Conservation (phyloP, 1,284 basidiomycete species). For the Sanguinoderma infundibulare region DNA sequence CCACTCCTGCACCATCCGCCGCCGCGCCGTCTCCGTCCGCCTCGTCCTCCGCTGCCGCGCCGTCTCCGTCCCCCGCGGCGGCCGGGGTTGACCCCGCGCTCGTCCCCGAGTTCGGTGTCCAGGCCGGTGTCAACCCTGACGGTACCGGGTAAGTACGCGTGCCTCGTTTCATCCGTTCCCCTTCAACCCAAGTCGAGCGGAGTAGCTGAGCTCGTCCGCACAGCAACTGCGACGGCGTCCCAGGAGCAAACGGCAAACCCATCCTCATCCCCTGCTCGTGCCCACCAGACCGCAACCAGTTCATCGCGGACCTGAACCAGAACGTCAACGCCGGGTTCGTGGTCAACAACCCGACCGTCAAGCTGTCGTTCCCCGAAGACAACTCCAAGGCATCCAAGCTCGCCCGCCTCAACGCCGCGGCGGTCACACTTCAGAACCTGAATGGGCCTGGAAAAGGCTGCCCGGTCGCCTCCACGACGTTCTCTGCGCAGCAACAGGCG, state of each 20-base stretch:
- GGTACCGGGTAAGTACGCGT: conserved; percentile 40
- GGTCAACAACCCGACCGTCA: conserved; percentile 61
- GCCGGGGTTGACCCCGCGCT: conserved; percentile 42
- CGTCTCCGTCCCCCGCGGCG: conserved; percentile 1
- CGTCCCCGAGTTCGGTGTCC: conserved; percentile 57
- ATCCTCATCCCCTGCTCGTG: conserved; percentile 47
- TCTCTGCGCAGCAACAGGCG: conserved; percentile 34
- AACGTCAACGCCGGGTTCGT: conserved; percentile 65
- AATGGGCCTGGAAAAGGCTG: conserved; percentile 43
- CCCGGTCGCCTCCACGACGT: conserved; percentile 41
- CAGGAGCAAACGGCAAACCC: no score
- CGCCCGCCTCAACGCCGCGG: conserved; percentile 52
- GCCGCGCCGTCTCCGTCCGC: no score
- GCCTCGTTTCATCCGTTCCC: no score
- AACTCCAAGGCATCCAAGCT: conserved; percentile 54
- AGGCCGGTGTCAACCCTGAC: conserved; percentile 55
- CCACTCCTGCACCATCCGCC: conserved; percentile 2
- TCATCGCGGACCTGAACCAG: conserved; percentile 51
- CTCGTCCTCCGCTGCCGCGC: no score
- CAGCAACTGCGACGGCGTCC: conserved; percentile 35
- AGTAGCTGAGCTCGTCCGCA: not conserved
- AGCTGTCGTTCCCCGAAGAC: conserved; percentile 63
- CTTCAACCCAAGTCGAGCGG: not conserved
- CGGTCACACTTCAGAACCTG: conserved; percentile 43
- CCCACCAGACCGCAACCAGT: conserved; percentile 42